Evolutionary conservation across 2,329 filamentous ascomycete genomes (phyloP), one percentile per base, ranked within the genome.

Genomic region (Fusarium equiseti): DNA sequence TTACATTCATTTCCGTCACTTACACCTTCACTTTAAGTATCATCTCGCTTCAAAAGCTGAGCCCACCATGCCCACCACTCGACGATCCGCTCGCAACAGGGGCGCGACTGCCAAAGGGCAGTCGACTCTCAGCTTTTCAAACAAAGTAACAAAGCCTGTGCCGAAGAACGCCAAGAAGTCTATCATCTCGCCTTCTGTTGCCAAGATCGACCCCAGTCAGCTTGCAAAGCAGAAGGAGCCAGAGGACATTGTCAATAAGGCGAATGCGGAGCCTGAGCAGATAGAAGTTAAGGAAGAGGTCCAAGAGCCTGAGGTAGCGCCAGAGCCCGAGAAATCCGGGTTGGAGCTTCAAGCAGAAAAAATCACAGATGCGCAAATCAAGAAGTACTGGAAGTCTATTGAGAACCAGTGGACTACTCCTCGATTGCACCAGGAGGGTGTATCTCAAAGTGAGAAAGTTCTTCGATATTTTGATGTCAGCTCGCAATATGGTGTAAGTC

Each of bases 391-490:
- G 94, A 84, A 84, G 71, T 80, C 80, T 13, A 89, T 95, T 71
- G 93, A 97, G 83, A 83, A 83, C 43, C 86, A 89, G 75, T 86
- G 93, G 73, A 86, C 85, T 63, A 88, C 92, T 20, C 87, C 88
- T 44, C 84, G 91, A 74, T 90, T 97, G 38, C 96, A 98, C 77
- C 94, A 97, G 81, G 81, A 91, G 74, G 90, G 86, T 4, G 78
- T 98, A 73, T 87, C 85, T 13, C 72, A 92, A 48, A 86, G 91
- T 59, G 95, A 98, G 85, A 97, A 95, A 84, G 89, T 98, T 27
- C 81, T 98, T 75, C 86, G 95, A 69, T 93, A 97, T 79, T 99
- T 96, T 81, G 96, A 99, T 79, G 91, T 97, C 72, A 96, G 91
- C 77, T 93, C 88, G 65, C 93, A 97, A 76, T 99, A 93, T 79